phyloP scores from a whole-genome alignment of 345 rosid species.

The Bruguiera sexangula region DNA sequence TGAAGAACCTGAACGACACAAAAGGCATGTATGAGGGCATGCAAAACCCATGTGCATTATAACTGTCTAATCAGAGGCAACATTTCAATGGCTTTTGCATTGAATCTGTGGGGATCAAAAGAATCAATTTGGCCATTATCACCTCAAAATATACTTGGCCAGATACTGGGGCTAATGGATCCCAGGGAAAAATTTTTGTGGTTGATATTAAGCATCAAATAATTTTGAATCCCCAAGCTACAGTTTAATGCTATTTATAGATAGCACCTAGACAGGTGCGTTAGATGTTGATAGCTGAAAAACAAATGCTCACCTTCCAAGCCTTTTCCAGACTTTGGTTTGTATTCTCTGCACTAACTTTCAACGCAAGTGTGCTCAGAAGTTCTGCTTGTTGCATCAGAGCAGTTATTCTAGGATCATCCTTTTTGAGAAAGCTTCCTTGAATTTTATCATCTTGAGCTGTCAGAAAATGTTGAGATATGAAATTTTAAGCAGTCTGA shows the following conservation, averaged over 20 bases:
- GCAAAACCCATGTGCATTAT: neutral
- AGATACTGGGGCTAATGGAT: neutral
- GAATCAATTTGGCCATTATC: neutral
- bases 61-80: constrained; percentile 1
- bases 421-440: constrained; percentile 66
- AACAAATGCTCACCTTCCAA: constrained; percentile 59
- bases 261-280: no score
- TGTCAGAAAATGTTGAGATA: constrained; percentile 25
- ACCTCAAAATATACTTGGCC: neutral
- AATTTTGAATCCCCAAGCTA: no score
- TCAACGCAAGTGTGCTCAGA: constrained; percentile 73
- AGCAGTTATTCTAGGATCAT: constrained; percentile 74
- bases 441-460: constrained; percentile 43
- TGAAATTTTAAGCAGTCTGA: neutral
- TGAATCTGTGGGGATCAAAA: neutral
- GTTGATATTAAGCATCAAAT: no score
- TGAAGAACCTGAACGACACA: constrained; percentile 58
- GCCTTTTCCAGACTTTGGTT: constrained; percentile 91
- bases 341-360: constrained; percentile 66
- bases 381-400: constrained; percentile 92
- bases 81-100: neutral
- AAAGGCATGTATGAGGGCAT: constrained; percentile 15
- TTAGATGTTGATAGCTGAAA: neutral
- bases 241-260: no score
- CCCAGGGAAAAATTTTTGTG: neutral